phyloP scores from a whole-genome alignment of 192 early-diverging fungal species.

The Coemansia sp. region DNA sequence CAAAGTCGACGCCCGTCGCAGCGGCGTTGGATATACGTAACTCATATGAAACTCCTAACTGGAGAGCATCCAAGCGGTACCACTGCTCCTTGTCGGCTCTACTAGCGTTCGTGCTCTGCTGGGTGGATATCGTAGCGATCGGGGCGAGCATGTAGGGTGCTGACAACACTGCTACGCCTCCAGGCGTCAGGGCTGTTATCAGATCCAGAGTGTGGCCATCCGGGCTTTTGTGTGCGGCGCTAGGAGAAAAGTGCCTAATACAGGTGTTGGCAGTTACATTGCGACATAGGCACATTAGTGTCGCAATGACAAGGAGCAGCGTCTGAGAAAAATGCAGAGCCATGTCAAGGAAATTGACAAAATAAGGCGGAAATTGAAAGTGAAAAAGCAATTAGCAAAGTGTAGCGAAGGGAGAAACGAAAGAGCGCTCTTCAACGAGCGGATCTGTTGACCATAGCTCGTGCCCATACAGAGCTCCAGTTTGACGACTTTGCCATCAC shows the following conservation, averaged over 20 bases:
- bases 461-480: background rate
- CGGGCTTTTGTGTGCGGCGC: background rate
- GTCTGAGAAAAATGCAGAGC: background rate
- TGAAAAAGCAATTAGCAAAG: background rate
- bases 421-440: background rate
- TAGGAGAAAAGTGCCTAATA: conserved; percentile 37
- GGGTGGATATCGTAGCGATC: conserved; percentile 11
- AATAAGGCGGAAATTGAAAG: background rate
- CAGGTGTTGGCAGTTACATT: conserved; percentile 37
- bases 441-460: background rate
- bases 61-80: conserved; percentile 30
- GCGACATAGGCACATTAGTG: background rate
- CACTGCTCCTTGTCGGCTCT: conserved; percentile 24
- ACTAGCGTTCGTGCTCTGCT: conserved; percentile 24
- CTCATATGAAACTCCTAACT: conserved; percentile 26
- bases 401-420: background rate
- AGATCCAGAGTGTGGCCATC: background rate
- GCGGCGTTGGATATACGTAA: conserved; percentile 53
- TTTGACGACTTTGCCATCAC: background rate
- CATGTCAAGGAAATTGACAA: background rate
- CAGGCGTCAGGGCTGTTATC: background rate
- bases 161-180: background rate
- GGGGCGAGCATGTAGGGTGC: conserved; percentile 28
- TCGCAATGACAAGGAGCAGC: background rate
- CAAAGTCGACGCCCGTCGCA: conserved; percentile 31